A percentile compares a stretch with the other conserved stretches of the same genome.
Conservation (phyloP, 2,329 filamentous ascomycete species). For the Phialocephala sp. region DNA sequence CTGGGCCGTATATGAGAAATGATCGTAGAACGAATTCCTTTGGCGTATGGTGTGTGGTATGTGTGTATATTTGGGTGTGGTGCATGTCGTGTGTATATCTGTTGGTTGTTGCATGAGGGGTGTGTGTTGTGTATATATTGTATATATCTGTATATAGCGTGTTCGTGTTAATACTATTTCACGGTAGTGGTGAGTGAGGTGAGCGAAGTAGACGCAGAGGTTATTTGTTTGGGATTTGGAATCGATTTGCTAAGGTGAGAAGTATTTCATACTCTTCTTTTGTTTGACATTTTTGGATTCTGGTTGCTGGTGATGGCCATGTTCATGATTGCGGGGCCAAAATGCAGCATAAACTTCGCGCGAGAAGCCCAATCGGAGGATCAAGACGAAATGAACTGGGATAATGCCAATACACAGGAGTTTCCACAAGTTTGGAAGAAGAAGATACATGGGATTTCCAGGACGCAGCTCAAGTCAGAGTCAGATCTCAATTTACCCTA, state of each 20-base stretch:
- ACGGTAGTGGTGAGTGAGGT: neutral
- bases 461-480: too few species aligned
- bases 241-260: too few species aligned
- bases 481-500: neutral
- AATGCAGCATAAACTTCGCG: too few species aligned
- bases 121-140: slow-evolving; percentile 2
- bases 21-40: slow-evolving; percentile 3
- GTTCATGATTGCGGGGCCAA: too few species aligned
- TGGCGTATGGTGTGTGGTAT: neutral
- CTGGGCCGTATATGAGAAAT: slow-evolving; percentile 8
- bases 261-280: neutral
- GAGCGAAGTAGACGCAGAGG: neutral
- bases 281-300: too few species aligned
- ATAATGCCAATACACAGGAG: too few species aligned
- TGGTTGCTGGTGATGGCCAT: too few species aligned
- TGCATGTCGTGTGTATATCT: neutral
- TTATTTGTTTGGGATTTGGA: too few species aligned
- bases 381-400: too few species aligned
- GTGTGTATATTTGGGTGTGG: neutral
- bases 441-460: neutral
- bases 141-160: neutral
- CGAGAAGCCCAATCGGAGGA: too few species aligned
- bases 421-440: too few species aligned
- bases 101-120: neutral
- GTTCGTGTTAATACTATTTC: neutral